Percentiles rank a stretch among this genome's conserved stretches.
phyloP scores from a whole-genome alignment of 768 basidiomycete genomes.

The Mrakia blollopis region DNA sequence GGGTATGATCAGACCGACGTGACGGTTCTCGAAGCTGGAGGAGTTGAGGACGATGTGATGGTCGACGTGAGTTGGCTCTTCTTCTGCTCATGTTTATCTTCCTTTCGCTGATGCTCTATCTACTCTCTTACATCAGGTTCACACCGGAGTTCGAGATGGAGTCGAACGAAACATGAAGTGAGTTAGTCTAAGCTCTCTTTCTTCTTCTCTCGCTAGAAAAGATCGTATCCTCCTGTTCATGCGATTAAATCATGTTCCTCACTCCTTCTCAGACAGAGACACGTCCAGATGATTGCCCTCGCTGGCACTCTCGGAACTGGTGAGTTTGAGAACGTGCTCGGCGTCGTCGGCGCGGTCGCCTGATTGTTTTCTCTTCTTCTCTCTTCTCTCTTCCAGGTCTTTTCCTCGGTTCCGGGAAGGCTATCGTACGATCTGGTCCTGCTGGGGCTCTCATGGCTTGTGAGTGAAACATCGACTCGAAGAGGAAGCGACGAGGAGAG shows the following conservation, averaged over 20 bases:
- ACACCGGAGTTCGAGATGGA: not conserved
- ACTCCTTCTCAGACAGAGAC: not conserved
- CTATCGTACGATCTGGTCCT: slow-evolving; percentile 60
- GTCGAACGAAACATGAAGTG: not conserved
- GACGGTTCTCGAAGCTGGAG: not conserved
- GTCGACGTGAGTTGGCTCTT: not conserved
- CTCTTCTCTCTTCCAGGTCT: slow-evolving; percentile 49
- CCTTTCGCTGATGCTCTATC: too few relatives aligned
- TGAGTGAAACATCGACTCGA: slow-evolving; percentile 33
- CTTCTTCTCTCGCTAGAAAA: too few relatives aligned
- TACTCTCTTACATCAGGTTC: not conserved
- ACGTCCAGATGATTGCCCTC: slow-evolving; percentile 65
- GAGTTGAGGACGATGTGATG: not conserved
- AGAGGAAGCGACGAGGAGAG: not conserved
- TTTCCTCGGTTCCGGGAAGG: slow-evolving; percentile 65
- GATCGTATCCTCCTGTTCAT: too few relatives aligned
- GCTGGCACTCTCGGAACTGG: slow-evolving; percentile 58
- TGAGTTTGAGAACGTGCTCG: too few relatives aligned
- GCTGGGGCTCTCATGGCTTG: slow-evolving; percentile 61
- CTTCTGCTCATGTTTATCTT: too few relatives aligned
- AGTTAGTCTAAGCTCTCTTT: too few relatives aligned
- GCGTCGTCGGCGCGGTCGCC: too few relatives aligned
- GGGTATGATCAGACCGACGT: not conserved
- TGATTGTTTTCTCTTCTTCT: too few relatives aligned
- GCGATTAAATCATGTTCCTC: too few relatives aligned